Evolutionary conservation across 75 land plant species (phyloP).

Genomic region (Picea glauca): DNA sequence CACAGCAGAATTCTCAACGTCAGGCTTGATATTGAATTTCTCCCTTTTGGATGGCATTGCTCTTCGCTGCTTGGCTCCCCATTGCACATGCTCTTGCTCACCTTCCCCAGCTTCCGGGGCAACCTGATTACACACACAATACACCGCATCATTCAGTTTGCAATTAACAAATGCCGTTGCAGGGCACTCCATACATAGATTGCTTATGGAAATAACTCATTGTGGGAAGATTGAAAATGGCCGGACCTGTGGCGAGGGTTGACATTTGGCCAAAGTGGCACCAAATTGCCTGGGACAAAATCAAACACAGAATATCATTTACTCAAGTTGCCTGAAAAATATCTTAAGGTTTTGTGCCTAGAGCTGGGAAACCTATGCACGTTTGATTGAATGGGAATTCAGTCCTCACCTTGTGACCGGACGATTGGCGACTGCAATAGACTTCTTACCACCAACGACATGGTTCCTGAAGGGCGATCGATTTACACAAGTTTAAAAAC

Average conservation of each 20-base stretch:
- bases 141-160: background rate
- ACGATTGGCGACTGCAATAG: background rate
- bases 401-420: background rate
- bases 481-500: no score
- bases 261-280: background rate
- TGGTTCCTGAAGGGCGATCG: background rate
- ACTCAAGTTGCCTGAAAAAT: background rate
- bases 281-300: background rate
- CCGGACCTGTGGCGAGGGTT: background rate
- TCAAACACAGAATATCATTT: background rate
- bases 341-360: background rate
- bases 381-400: background rate
- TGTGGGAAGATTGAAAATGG: background rate
- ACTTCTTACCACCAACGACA: background rate
- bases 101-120: background rate
- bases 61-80: constrained; percentile 33
- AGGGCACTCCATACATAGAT: no score
- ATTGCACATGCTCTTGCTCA: constrained; percentile 14
- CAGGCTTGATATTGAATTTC: background rate
- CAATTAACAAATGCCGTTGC: no score
- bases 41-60: constrained; percentile 9
- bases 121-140: constrained; percentile 3
- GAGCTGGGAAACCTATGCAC: background rate
- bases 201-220: no score
- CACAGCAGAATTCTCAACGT: background rate